Base-by-base conservation (phyloP, 192 early-diverging fungal genomes). In the Backusella australiensis region DNA sequence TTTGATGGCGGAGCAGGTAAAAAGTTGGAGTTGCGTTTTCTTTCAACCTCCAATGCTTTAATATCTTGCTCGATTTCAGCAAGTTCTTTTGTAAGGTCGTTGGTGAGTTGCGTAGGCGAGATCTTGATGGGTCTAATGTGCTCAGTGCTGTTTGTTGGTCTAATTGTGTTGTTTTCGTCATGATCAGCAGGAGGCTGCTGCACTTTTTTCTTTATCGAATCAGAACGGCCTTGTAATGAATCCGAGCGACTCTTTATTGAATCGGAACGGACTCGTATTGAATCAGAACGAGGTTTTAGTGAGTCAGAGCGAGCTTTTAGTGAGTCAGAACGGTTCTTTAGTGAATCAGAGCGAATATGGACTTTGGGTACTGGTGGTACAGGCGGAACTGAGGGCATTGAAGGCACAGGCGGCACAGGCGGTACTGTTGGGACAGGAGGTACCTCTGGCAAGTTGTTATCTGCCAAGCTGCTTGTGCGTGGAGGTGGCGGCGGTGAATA, bases 401-500 rank as follows among this genome's bases (percentile, higher is more conserved):
- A 73, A 5, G 53, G 56, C 2, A 63, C 73, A 6, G 76, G 76
- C 14, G 56, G 56, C 0, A 59, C 56, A 9, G 76, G 59, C 12
- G 80, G 80, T 14, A 77, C 66, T 9, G 11, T 23, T 12, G 56
- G 56, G 0, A 63, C 56, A 63, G 46, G 69, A 32, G 12, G 49
- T 21, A 29, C n/a, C 7, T 29, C 35, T 68, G 67, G 35, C n/a
- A 63, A 26, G 12, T 11, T 63, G 12, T 14, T 63, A 11, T 63
- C 56, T 32, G 8, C 9, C 26, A 63, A 63, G 12, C 56, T 63
- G 11, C 56, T 63, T 63, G 23, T 63, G 23, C 56, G 56, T 12
- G 56, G 56, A 56, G 71, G 56, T 32, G 71, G 72, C 2, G 77
- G 77, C 23, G 77, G 77, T 4, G 77, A 78, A 21, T 68, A 73